Percentiles rank a stretch among this genome's conserved stretches.
These are phyloP conservation scores for Aegilops bicornis DNA, from an alignment of 176 grass and related monocot genomes.

Conservation along the genomic window DNA sequence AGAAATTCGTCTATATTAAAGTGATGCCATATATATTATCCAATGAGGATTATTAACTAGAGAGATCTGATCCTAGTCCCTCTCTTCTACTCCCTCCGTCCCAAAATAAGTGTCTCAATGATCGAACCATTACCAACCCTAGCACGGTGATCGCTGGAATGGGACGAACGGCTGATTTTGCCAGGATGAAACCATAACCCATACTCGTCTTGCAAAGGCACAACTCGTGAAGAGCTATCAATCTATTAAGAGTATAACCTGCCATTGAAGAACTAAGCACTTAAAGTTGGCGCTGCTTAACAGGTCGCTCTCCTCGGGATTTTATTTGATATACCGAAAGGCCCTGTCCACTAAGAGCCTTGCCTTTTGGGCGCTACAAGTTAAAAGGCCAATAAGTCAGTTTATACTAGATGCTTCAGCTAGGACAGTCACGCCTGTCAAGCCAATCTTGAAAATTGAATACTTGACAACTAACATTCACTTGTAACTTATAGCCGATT, in stretches of 20 bases:
- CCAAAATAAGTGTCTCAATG: too few relatives aligned
- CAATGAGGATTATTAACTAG: neutral
- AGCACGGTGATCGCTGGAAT: neutral
- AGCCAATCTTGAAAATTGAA: neutral
- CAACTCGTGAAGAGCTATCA: neutral
- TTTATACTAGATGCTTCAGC: conserved; percentile 15
- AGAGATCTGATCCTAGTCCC: neutral
- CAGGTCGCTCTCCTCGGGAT: too few relatives aligned
- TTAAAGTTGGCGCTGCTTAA: neutral
- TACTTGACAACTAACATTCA: neutral
- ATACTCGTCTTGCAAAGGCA: neutral
- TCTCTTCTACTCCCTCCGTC: neutral
- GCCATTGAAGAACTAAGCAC: neutral
- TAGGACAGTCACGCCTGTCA: neutral
- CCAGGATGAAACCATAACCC: neutral
- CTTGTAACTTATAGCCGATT: neutral
- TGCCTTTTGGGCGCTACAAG: neutral
- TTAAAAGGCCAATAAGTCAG: neutral
- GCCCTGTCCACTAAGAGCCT: neutral
- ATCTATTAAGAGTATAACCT: neutral
- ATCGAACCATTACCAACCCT: neutral
- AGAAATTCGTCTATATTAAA: neutral
- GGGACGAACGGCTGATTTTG: neutral
- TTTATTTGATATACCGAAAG: neutral
- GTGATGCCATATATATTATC: neutral